Conservation (phyloP, 768 basidiomycete genomes). For the Boletus sp. region DNA sequence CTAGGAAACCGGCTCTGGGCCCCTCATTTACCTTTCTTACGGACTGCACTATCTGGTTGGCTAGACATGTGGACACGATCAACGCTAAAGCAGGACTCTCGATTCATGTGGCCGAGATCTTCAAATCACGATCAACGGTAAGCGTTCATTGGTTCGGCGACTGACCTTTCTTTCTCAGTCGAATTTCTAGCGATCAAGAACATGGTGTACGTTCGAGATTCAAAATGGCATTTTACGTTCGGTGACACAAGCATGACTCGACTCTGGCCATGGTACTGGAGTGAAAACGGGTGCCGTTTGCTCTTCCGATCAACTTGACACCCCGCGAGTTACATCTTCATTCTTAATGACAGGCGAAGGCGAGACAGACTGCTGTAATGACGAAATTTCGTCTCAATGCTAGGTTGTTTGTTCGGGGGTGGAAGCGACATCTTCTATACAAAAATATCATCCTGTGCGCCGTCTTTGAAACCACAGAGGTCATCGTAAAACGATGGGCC, state of each 20-base stretch:
- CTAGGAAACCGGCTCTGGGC: slow-evolving; percentile 68
- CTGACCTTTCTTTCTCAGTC: not conserved
- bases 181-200: slow-evolving; percentile 33
- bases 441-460: not conserved
- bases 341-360: not conserved
- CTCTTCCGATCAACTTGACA: not conserved
- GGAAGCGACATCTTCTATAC: not conserved
- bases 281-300: not conserved
- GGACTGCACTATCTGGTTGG: slow-evolving; percentile 74
- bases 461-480: not conserved
- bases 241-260: not conserved
- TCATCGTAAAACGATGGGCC: not conserved
- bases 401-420: not conserved
- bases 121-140: slow-evolving; percentile 44
- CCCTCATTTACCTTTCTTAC: slow-evolving; percentile 71
- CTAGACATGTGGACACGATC: slow-evolving; percentile 20
- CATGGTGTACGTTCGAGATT: slow-evolving; percentile 41
- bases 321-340: not conserved
- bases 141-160: not conserved
- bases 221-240: slow-evolving; percentile 29
- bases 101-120: slow-evolving; percentile 38
- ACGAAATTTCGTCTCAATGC: not conserved
- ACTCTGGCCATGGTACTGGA: not conserved
- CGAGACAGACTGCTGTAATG: not conserved
- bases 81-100: slow-evolving; percentile 17